Evolutionary conservation across 139 green algal genomes (phyloP).

Genomic region (Coccomyxa sp.): DNA sequence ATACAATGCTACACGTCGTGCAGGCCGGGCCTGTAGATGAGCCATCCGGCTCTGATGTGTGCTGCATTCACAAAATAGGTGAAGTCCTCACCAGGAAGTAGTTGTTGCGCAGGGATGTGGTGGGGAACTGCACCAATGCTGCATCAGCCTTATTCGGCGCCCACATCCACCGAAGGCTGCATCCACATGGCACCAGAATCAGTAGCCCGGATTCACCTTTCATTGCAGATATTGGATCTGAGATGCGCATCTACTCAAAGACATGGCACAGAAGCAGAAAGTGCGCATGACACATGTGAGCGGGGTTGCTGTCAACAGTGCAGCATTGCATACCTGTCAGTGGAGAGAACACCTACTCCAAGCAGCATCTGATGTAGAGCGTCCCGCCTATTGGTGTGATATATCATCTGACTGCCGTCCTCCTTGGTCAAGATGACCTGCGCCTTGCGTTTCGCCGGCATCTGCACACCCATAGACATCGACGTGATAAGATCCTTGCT

Average conservation of each 20-base stretch:
- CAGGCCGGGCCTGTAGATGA: neutral
- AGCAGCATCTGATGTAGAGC: neutral
- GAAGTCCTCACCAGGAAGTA: conserved; percentile 55
- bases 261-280: neutral
- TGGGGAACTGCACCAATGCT: conserved; percentile 56
- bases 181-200: neutral
- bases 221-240: too few relatives aligned
- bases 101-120: conserved; percentile 45
- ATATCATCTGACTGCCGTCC: neutral
- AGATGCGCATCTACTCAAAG: neutral
- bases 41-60: neutral
- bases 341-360: neutral
- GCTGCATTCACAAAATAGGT: neutral
- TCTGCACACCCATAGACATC: neutral
- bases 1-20: neutral
- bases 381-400: conserved; percentile 2
- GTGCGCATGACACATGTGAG: neutral
- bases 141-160: conserved; percentile 14
- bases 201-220: too few relatives aligned
- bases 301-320: neutral
- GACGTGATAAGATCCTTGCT: too few relatives aligned
- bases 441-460: neutral
- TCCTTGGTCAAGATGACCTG: neutral
- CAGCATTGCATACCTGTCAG: neutral
- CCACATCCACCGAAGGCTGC: neutral